Evolutionary conservation across 108 stramenopile species (phyloP), one percentile per base, ranked within the genome.

Genomic region (Nitzschia inconspicua): DNA sequence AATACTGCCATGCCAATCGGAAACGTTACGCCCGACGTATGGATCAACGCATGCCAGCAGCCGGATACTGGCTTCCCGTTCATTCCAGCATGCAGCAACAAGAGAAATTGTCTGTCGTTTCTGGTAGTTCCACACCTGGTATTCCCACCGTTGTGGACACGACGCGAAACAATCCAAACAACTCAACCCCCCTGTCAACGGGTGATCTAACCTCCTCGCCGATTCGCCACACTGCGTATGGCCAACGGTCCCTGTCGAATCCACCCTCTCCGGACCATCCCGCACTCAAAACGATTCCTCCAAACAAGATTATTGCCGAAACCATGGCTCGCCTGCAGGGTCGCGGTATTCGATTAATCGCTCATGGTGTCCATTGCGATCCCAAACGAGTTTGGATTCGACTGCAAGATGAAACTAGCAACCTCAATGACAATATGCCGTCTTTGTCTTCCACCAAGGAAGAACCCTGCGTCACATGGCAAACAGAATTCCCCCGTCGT

Each of bases 361-460:
- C 82, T 23, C 82, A 84, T 60, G 82, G 82, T 11, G 74, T 74
- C 13, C 75, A 79, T 22, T 77, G 78, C 60, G 67, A 79, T 43
- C 78, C 82, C 42, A 79, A 79, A 36, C 73, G 72, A 29, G 75
- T 84, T 10, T 77, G 82, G 76, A 77, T 84, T 31, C 56, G 50
- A 8, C 35, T 76, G 46, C 62, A 76, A 35, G 66, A 62, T 11
- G 71, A 73, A 13, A 44, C 57, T 0, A 30, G 42, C 11, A 44
- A n/a, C n/a, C n/a, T n/a, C n/a, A n/a, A n/a, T n/a, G n/a, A n/a
- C n/a, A n/a, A n/a, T n/a, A 18, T 20, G 8, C 43, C 3, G 19
- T 18, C 4, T 20, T 22, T 9, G 13, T 39, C 43, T 20, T 3
- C 13, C 25, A n/a, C n/a, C 14, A 11, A 39, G n/a, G 37, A 39